phyloP scores from a whole-genome alignment of 495 filamentous ascomycete genomes.

The Aspergillus asperescens region DNA sequence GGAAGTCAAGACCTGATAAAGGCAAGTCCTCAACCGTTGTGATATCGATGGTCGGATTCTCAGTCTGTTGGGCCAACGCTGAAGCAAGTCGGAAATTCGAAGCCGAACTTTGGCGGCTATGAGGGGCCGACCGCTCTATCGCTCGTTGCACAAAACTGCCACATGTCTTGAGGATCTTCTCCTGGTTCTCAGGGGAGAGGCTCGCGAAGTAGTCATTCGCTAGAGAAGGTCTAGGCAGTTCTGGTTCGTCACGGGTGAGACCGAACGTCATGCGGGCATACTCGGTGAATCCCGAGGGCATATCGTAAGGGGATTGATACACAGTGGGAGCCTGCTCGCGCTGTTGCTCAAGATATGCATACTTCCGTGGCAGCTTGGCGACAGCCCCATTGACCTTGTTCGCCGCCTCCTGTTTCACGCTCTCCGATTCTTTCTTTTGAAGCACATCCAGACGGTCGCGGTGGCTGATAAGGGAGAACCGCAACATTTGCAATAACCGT shows the following conservation, averaged over 20 bases:
- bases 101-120: slow-evolving; percentile 41
- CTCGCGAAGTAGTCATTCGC: slow-evolving; percentile 44
- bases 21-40: slow-evolving; percentile 43
- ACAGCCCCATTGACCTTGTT: slow-evolving; percentile 30
- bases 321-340: slow-evolving; percentile 39
- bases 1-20: slow-evolving; percentile 38
- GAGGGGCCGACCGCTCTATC: slow-evolving; percentile 37
- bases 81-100: slow-evolving; percentile 42
- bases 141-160: slow-evolving; percentile 45
- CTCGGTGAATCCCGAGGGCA: slow-evolving; percentile 43
- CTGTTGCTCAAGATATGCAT: slow-evolving; percentile 43
- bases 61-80: slow-evolving; percentile 42
- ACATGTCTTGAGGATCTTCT: slow-evolving; percentile 45
- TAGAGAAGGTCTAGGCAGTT: slow-evolving; percentile 38
- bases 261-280: slow-evolving; percentile 41
- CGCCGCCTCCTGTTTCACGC: slow-evolving; percentile 32
- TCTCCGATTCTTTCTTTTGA: slow-evolving; percentile 42
- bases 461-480: slow-evolving; percentile 44
- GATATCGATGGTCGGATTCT: slow-evolving; percentile 46
- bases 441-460: slow-evolving; percentile 44
- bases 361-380: slow-evolving; percentile 38
- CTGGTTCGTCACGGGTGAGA: slow-evolving; percentile 33
- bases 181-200: slow-evolving; percentile 37
- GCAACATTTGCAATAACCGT: slow-evolving; percentile 43
- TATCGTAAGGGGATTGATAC: slow-evolving; percentile 47